These are phyloP conservation scores for Ophiostoma perfectum DNA, from an alignment of 2,329 filamentous ascomycete genomes.

Conservation along the genomic window DNA sequence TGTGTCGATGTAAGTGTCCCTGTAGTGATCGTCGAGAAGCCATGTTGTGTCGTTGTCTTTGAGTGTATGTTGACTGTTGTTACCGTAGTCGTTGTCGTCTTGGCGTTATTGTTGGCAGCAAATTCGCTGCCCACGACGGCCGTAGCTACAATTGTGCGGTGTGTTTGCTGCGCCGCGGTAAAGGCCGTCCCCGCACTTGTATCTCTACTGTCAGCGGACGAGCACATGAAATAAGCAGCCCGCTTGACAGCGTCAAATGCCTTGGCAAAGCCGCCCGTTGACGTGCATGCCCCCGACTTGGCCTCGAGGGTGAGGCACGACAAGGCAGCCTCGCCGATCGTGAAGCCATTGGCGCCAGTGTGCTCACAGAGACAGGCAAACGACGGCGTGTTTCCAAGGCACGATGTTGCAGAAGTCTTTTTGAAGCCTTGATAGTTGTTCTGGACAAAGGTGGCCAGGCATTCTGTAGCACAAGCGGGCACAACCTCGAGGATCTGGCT, in stretches of 20 bases:
- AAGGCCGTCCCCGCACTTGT: background rate
- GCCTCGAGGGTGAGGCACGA: constrained; percentile 58
- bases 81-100: constrained; percentile 36
- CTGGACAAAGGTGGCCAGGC: constrained; percentile 58
- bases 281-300: constrained; percentile 46
- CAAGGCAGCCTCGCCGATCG: constrained; percentile 65
- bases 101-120: background rate
- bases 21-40: constrained; percentile 6
- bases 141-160: constrained; percentile 54
- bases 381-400: constrained; percentile 43
- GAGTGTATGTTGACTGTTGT: constrained; percentile 12
- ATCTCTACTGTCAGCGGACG: background rate
- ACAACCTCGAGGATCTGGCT: constrained; percentile 39
- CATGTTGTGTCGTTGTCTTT: constrained; percentile 13
- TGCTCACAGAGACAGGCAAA: constrained; percentile 60
- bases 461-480: constrained; percentile 56
- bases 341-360: constrained; percentile 56
- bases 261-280: constrained; percentile 28
- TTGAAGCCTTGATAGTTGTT: constrained; percentile 43
- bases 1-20: constrained; percentile 30
- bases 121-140: constrained; percentile 38
- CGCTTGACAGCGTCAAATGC: background rate
- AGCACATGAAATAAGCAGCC: background rate
- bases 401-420: constrained; percentile 40
- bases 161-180: constrained; percentile 47